Conservation (phyloP, 1,139 yeast genomes). For the Nakaseomyces uthaithaninus region DNA sequence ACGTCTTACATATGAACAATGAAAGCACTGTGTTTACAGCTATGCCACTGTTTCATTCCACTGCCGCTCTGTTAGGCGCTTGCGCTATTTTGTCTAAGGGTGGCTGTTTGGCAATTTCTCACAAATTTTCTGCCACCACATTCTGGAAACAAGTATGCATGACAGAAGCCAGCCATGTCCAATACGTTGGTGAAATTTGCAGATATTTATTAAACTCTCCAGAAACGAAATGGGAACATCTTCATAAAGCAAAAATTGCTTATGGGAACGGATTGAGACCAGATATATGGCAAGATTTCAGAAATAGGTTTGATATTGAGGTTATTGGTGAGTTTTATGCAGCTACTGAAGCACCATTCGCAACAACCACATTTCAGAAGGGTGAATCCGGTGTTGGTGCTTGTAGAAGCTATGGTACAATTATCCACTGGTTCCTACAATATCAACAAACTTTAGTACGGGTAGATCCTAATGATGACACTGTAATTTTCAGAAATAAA, state of each 20-base stretch:
- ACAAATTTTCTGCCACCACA: slow-evolving; percentile 73
- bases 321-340: slow-evolving; percentile 90
- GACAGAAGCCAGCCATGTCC: slow-evolving; percentile 68
- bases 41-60: slow-evolving; percentile 94
- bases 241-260: slow-evolving; percentile 62
- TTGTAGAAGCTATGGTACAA: slow-evolving; percentile 70
- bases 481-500: slow-evolving; percentile 61
- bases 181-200: slow-evolving; percentile 94
- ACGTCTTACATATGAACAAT: slow-evolving; percentile 52
- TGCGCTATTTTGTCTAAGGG: slow-evolving; percentile 70
- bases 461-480: slow-evolving; percentile 78
- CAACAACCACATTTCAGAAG: slow-evolving; percentile 71
- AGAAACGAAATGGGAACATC: slow-evolving; percentile 52
- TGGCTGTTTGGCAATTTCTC: slow-evolving; percentile 64
- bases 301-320: slow-evolving; percentile 62
- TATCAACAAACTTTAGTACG: slow-evolving; percentile 55
- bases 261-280: slow-evolving; percentile 89
- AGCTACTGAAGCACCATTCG: slow-evolving; percentile 88
- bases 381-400: slow-evolving; percentile 87
- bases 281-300: slow-evolving; percentile 85
- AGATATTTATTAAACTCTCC: slow-evolving; percentile 71
- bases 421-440: slow-evolving; percentile 49
- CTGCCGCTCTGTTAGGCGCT: slow-evolving; percentile 83
- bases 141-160: slow-evolving; percentile 88
- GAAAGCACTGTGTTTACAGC: slow-evolving; percentile 69